Percentiles rank a stretch among this genome's conserved stretches.
Evolutionary conservation across 495 filamentous ascomycete species (phyloP).

Genomic region (Aspergillus taichungensis): DNA sequence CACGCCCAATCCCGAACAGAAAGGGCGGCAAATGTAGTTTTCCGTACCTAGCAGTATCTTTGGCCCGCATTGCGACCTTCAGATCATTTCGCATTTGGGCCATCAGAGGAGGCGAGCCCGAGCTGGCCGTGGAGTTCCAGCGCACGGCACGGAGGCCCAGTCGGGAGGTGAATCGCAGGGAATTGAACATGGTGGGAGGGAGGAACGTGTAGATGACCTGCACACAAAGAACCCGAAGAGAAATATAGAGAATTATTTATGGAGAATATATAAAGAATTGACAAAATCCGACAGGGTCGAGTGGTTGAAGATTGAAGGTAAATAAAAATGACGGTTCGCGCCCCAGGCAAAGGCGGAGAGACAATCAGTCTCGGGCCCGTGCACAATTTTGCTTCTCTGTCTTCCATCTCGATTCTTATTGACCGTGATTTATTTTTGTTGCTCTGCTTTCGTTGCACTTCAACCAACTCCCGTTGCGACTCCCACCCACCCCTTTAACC

Average conservation of each 20-base stretch:
- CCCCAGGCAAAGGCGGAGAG: conserved; percentile 18
- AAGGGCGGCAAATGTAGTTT: neutral
- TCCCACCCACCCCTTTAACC: too few relatives aligned
- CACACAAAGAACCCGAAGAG: neutral
- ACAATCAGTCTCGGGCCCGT: conserved; percentile 14
- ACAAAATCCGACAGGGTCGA: neutral
- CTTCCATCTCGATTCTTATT: conserved; percentile 11
- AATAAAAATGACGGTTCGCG: neutral
- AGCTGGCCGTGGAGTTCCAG: conserved; percentile 34
- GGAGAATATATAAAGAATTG: neutral
- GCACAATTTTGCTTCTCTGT: conserved; percentile 29
- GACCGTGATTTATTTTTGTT: conserved; percentile 3
- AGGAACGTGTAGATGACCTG: neutral
- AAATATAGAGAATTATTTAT: neutral
- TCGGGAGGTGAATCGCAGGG: conserved; percentile 18
- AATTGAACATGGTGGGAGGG: conserved; percentile 19
- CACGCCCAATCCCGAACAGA: neutral
- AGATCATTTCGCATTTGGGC: conserved; percentile 47
- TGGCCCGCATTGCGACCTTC: conserved; percentile 53
- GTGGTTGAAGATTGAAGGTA: neutral
- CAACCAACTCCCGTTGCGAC: too few relatives aligned
- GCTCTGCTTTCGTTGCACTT: too few relatives aligned
- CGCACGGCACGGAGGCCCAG: conserved; percentile 23
- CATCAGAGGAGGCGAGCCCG: conserved; percentile 38
- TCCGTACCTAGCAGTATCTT: conserved; percentile 44